phyloP scores from a whole-genome alignment of 1,284 basidiomycete genomes.

The Apiotrichum mycotoxinovorans region DNA sequence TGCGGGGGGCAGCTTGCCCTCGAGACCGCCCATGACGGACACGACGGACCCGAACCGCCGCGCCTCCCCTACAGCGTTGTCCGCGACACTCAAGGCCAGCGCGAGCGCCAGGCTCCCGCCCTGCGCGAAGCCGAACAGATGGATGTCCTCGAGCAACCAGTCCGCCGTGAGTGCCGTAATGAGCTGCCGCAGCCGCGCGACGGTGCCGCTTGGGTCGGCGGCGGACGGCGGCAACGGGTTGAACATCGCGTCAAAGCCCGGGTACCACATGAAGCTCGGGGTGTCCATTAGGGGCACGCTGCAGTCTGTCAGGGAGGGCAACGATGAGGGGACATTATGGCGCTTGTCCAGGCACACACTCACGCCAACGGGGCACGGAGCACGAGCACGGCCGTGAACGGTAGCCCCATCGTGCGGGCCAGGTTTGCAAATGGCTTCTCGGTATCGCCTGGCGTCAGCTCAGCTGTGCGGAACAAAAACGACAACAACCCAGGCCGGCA shows the following conservation, averaged over 20 bases:
- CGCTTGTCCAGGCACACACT: no score
- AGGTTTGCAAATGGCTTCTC: conserved; percentile 70
- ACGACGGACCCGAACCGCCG: conserved; percentile 7
- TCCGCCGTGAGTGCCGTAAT: conserved; percentile 57
- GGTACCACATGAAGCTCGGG: conserved; percentile 65
- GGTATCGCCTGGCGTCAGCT: conserved; percentile 56
- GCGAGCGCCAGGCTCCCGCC: conserved; percentile 78
- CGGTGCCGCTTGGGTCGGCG: conserved; percentile 62
- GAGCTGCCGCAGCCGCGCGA: conserved; percentile 54
- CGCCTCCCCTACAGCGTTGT: neutral
- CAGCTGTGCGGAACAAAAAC: no score
- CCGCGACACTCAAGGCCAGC: conserved; percentile 52
- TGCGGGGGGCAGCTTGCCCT: conserved; percentile 48
- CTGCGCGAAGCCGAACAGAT: conserved; percentile 86
- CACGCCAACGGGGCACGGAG: conserved; percentile 73
- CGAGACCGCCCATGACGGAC: neutral
- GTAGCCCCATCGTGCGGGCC: conserved; percentile 68
- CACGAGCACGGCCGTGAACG: conserved; percentile 78
- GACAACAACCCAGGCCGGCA: no score
- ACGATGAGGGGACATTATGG: no score
- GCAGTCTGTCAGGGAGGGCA: no score
- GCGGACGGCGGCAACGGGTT: conserved; percentile 61
- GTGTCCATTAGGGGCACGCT: neutral
- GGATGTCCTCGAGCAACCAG: conserved; percentile 67
- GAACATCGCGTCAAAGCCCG: conserved; percentile 73